Conservation (phyloP, 208 protist species). For the Leishmania martiniquensis region DNA sequence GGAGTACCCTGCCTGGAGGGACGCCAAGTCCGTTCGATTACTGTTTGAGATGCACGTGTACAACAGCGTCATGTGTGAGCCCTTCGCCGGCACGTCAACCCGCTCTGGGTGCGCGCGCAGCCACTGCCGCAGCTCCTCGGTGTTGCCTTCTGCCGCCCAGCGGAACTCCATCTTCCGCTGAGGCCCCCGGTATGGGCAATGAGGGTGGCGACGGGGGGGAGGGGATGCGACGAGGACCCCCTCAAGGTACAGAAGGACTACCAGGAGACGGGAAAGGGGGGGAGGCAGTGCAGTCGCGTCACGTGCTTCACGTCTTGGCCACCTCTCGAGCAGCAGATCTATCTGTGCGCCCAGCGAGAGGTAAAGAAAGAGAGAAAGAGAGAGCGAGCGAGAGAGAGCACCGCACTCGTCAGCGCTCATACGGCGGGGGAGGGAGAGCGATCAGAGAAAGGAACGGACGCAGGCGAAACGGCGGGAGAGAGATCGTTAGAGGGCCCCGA, state of each 20-base stretch:
- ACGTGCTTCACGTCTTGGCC: no score
- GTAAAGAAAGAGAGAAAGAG: background rate
- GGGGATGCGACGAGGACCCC: no score
- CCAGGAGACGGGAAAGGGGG: no score
- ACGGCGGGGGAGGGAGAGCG: background rate
- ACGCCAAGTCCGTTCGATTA: conserved; percentile 31
- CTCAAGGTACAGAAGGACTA: no score
- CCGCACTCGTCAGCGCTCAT: no score
- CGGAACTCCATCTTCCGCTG: conserved; percentile 42
- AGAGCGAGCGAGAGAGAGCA: background rate
- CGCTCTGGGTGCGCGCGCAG: conserved; percentile 43
- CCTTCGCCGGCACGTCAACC: conserved; percentile 46
- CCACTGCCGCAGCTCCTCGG: conserved; percentile 52
- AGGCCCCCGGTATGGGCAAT: background rate
- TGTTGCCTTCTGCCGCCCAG: conserved; percentile 49
- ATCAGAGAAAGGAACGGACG: no score
- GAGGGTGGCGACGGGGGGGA: background rate
- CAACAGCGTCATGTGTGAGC: conserved; percentile 49
- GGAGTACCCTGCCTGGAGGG: conserved; percentile 19
- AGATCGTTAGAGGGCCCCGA: no score
- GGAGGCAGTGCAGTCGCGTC: no score
- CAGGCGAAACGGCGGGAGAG: no score
- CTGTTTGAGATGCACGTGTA: conserved; percentile 40
- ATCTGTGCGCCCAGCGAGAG: background rate
- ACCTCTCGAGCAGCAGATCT: background rate